Conservation (phyloP, 768 basidiomycete species). For the Tulasnella sp. region DNA sequence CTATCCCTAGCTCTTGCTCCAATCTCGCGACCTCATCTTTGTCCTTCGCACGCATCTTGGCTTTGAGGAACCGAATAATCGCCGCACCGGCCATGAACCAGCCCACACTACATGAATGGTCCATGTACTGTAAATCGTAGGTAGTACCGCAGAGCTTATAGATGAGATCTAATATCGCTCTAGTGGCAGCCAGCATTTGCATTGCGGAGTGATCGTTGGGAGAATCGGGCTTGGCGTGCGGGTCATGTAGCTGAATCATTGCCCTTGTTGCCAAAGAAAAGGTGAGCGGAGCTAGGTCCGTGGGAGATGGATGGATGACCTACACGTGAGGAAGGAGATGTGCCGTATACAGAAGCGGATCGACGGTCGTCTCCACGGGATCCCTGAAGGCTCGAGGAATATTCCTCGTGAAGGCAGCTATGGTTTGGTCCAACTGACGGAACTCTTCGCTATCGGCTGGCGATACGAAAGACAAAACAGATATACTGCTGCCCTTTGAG, state of each 20-base stretch:
- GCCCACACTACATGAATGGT: conserved; percentile 35
- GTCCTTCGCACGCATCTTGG: neutral
- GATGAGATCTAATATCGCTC: conserved; percentile 24
- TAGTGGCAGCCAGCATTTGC: conserved; percentile 21
- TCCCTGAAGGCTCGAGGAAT: conserved; percentile 55
- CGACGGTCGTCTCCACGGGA: conserved; percentile 48
- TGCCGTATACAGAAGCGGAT: conserved; percentile 52
- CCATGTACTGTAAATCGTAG: conserved; percentile 21
- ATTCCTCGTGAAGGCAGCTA: conserved; percentile 53
- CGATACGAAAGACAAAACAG: neutral
- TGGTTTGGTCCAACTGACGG: conserved; percentile 56
- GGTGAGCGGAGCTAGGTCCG: neutral
- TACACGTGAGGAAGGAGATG: conserved; percentile 37
- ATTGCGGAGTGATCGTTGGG: neutral
- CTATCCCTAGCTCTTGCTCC: conserved; percentile 11
- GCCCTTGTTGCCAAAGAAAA: neutral
- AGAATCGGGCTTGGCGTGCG: conserved; percentile 27
- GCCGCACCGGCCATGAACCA: conserved; percentile 22
- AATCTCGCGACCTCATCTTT: neutral
- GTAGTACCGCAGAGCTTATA: conserved; percentile 24
- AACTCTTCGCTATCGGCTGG: conserved; percentile 61
- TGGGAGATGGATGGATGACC: neutral
- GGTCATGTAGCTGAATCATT: conserved; percentile 26
- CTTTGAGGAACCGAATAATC: conserved; percentile 18
- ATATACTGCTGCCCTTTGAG: neutral